Percentiles rank a stretch among this genome's conserved stretches.
Evolutionary conservation across 345 rosid species (phyloP).

Genomic region (Heritiera littoralis): DNA sequence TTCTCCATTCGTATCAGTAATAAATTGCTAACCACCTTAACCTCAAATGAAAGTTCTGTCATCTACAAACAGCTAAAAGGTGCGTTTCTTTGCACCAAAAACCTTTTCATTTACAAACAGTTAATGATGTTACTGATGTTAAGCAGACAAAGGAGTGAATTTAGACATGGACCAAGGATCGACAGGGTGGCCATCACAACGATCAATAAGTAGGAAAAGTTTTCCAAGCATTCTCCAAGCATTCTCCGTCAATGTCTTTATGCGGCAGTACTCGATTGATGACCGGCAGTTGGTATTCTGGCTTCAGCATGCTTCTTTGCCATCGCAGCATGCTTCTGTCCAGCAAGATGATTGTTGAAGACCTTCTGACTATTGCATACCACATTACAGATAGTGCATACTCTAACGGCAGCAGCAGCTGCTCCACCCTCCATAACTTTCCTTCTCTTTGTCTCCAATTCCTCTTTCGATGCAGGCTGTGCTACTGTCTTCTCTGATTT

Average conservation of each 20-base stretch:
- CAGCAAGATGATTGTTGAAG: conserved; percentile 45
- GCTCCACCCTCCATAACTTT: conserved; percentile 46
- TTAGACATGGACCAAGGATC: not conserved
- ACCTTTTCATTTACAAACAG: not conserved
- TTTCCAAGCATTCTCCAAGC: not conserved
- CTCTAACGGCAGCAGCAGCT: conserved; percentile 36
- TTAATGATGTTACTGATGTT: not conserved
- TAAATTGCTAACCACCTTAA: not conserved
- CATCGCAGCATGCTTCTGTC: conserved; percentile 56
- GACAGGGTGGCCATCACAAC: not conserved
- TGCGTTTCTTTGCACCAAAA: not conserved
- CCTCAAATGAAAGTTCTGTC: not conserved
- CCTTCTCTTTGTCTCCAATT: conserved; percentile 41
- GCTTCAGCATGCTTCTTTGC: conserved; percentile 32
- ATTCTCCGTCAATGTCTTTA: not conserved
- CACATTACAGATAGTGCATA: conserved; percentile 44
- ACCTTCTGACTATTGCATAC: conserved; percentile 46
- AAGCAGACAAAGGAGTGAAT: not conserved
- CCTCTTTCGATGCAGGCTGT: conserved; percentile 20
- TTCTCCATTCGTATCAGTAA: not conserved
- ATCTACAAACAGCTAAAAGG: not conserved
- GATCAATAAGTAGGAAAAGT: not conserved
- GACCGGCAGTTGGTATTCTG: not conserved
- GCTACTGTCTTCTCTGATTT: conserved; percentile 10
- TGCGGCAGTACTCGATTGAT: not conserved